Evolutionary conservation across 2,329 filamentous ascomycete species (phyloP).

Genomic region (Paecilomyces niveus): DNA sequence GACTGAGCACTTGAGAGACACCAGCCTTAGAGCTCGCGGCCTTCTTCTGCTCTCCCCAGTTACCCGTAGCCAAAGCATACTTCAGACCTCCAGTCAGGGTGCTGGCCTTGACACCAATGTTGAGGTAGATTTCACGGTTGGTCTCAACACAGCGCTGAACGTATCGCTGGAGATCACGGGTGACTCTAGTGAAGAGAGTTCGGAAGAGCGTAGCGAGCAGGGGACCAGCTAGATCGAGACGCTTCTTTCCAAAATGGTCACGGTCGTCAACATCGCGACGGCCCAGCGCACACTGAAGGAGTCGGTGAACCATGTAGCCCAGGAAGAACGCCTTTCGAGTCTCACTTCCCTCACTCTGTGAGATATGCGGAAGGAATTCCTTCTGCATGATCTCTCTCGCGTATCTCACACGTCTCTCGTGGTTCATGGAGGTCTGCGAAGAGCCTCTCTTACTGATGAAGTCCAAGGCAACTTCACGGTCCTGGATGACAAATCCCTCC

Average conservation of each 20-base stretch:
- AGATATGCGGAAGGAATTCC: constrained; percentile 93
- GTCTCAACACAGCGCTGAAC: constrained; percentile 88
- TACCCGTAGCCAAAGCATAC: constrained; percentile 94
- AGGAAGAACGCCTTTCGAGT: constrained; percentile 97
- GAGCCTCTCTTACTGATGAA: constrained; percentile 91
- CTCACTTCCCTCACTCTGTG: constrained; percentile 87
- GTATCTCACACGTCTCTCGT: constrained; percentile 84
- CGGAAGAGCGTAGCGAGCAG: constrained; percentile 95
- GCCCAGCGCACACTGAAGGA: constrained; percentile 87
- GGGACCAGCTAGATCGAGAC: constrained; percentile 88
- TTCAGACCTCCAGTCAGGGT: constrained; percentile 92
- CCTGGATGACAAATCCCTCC: constrained; percentile 92
- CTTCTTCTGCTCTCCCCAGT: constrained; percentile 99
- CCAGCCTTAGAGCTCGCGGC: constrained; percentile 89
- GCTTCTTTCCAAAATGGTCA: constrained; percentile 99
- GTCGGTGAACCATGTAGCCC: constrained; percentile 96
- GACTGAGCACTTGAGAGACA: constrained; percentile 95
- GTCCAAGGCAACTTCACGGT: constrained; percentile 87
- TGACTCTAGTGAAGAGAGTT: constrained; percentile 81
- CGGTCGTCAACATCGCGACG: constrained; percentile 92
- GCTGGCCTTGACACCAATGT: constrained; percentile 80
- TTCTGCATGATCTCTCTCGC: constrained; percentile 94
- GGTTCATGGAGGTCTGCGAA: constrained; percentile 60
- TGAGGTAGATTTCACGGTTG: constrained; percentile 81
- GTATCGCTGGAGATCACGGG: constrained; percentile 83